Base-by-base conservation (phyloP, 305 asterid genomes). In the Fraxinus greggii region DNA sequence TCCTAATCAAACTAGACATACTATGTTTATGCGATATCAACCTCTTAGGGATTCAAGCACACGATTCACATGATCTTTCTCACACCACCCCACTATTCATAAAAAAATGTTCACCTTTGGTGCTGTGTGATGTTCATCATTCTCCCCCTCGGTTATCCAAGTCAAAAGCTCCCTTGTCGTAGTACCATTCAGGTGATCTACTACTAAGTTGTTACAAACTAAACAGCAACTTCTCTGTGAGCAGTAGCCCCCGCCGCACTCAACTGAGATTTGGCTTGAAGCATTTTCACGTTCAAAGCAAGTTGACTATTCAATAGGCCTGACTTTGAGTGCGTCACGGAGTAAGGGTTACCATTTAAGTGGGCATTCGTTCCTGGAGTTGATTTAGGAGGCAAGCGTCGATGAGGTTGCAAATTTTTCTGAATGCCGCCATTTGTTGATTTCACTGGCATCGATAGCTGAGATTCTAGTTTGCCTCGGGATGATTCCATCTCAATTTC, bases 191-290 rank as follows among this genome's bases (percentile, higher is more conserved):
- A 7, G 29, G 5, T 23, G 4, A n/a, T 63, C 32, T 8, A 10
- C 31, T 0, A 24, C 7, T 73, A 81, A 79, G 83, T 84, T 82
- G 86, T 81, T 28, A 88, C 87, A 63, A 78, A 85, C 81, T 87
- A 87, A 73, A 87, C 84, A 29, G 80, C 83, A 45, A 86, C 40
- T 76, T 88, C 90, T 28, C 90, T 69, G 32, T 79, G 87, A 24
- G 87, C 87, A 51, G 85, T 87, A 12, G 84, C 82, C 9, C 84
- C 77, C 0, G 78, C 83, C 5, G 86, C 86, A 17, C 88, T 88
- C 40, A 83, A 85, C 84, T 88, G 88, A 1, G 81, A 75, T 56
- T 87, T 89, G 70, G 92, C 92, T 75, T 87, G 89, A 28, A 89
- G 80, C 80, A 87, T 78, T 77, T 87, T 89, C 12, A 88, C 88